Base-by-base conservation (phyloP, 768 basidiomycete genomes). In the Tylopilus intermedius region DNA sequence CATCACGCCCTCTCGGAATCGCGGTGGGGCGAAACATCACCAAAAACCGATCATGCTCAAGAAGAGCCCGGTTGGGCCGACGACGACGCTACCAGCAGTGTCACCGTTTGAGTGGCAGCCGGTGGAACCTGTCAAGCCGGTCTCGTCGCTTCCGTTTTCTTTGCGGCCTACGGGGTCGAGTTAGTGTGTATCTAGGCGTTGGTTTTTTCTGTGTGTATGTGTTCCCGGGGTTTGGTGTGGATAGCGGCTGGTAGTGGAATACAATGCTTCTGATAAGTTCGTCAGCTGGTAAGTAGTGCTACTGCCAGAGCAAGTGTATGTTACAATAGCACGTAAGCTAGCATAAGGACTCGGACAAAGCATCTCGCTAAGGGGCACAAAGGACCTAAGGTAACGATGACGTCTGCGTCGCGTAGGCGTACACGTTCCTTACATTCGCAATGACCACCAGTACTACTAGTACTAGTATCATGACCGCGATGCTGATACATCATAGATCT, bases 11-110 rank as follows among this genome's bases (percentile, higher is more conserved):
- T 60, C 67, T 15, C 66, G 67, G 18, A 59, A 50, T 39, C 62
- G 67, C 6, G 58, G 58, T 15, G 56, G 45, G 3, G 9, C 7
- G 9, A 74, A 72, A 33, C 64, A 70, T 37, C 74, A 76, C 49
- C 61, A 62, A 55, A 71, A 67, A 47, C 63, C 75, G 2, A 66
- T 71, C 32, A 40, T 55, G 13, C 42, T 72, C 44, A 70, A 67
- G 60, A 72, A 69, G 33, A 57, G 0, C 26, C 21, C 26, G 15
- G 4, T 6, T 30, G 58, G 55, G 21, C 48, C 61, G n/a, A 11
- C 35, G 43, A 45, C 53, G 8, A 45, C 53, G 8, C 59, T 46
- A 14, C 21, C 51, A 8, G n/a, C 11, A 9, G n/a, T 8, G 5
- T 54, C 56, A 13, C 15, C 38, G 9, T 67, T 67, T 49, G 59